Evolutionary conservation across 2,329 filamentous ascomycete species (phyloP), one percentile per base, ranked within the genome.

Genomic region (Cladophialophora immunda): DNA sequence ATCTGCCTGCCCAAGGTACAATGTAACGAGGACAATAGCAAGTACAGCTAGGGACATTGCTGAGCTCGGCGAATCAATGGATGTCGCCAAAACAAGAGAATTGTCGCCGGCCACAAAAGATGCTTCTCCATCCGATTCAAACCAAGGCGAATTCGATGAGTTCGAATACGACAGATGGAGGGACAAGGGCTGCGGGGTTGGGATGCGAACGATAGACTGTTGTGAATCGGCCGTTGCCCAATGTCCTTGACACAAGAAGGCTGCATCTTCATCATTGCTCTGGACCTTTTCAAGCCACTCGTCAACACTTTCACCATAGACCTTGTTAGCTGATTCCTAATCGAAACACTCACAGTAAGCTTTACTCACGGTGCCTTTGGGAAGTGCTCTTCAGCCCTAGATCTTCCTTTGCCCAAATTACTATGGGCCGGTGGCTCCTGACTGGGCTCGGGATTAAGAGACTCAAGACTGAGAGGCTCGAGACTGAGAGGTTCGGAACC

Each of bases 121-220:
- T 9, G 59, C 59, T 45, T 62, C 59, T 54, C 59, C 59, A 15
- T 62, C 59, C 8, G 59, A 62, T 54, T 54, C 59, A 32, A 36
- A 55, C 19, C 47, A 53, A 9, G 34, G 32, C 13, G 50, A 54
- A 34, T 45, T 34, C 3, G 59, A 59, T 4, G 32, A 30, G 30
- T 17, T 27, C 30, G 55, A 38, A 17, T 5, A 41, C 32, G 29
- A 34, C n/a, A 8, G 30, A 13, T 13, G 4, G 6, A 58, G 19
- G 5, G 55, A 34, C 30, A 22, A 27, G 17, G 55, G 6, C 15
- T 7, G 22, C 25, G 19, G 32, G 17, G 19, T 58, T 17, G 34
- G 19, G 13, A 11, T 17, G 32, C 4, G 4, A 27, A 17, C 25
- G 11, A 41, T 27, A n/a, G 30, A 27, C 13, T 58, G 32, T 5